Percentiles rank a stretch among this genome's conserved stretches.
phyloP scores from a whole-genome alignment of 2,329 filamentous ascomycete genomes.

The Fusarium succisae region DNA sequence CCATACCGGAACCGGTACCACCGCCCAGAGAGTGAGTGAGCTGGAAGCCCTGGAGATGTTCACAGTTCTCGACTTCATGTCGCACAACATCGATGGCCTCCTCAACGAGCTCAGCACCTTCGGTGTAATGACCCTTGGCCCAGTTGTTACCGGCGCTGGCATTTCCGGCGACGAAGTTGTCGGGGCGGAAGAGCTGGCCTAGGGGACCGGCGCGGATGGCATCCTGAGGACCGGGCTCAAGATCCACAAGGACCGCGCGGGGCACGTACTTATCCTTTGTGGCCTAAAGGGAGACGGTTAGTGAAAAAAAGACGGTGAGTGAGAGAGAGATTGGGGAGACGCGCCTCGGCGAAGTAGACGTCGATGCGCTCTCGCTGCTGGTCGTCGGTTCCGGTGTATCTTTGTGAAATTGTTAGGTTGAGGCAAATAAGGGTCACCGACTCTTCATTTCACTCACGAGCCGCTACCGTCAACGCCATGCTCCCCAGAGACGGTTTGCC shows the following conservation, averaged over 20 bases:
- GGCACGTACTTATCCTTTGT: slow-evolving; percentile 99
- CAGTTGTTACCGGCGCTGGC: slow-evolving; percentile 99
- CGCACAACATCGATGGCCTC: slow-evolving; percentile 98
- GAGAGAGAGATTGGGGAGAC: slow-evolving; percentile 25
- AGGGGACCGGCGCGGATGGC: slow-evolving; percentile 97
- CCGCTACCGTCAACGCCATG: slow-evolving; percentile 97
- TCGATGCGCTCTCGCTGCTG: slow-evolving; percentile 99
- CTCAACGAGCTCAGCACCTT: slow-evolving; percentile 98
- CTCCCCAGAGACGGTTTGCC: slow-evolving; percentile 84
- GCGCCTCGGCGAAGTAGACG: slow-evolving; percentile 91
- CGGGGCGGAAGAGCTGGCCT: slow-evolving; percentile 98
- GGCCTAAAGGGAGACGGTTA: slow-evolving; percentile 64
- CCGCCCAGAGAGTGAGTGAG: slow-evolving; percentile 99
- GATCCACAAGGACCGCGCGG: slow-evolving; percentile 97
- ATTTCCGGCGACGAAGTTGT: slow-evolving; percentile 99
- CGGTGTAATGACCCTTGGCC: slow-evolving; percentile 99
- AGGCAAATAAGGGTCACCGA: slow-evolving; percentile 1
- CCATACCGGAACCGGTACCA: slow-evolving; percentile 99
- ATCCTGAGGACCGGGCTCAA: slow-evolving; percentile 99
- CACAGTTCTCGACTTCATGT: slow-evolving; percentile 97
- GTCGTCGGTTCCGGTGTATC: slow-evolving; percentile 91
- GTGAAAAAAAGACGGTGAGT: neutral
- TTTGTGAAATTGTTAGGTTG: slow-evolving; percentile 6
- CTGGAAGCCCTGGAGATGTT: slow-evolving; percentile 99
- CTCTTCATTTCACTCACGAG: slow-evolving; percentile 64